Evolutionary conservation across 371 early-diverging fungal species (phyloP).

Genomic region (Parasitella parasitica): DNA sequence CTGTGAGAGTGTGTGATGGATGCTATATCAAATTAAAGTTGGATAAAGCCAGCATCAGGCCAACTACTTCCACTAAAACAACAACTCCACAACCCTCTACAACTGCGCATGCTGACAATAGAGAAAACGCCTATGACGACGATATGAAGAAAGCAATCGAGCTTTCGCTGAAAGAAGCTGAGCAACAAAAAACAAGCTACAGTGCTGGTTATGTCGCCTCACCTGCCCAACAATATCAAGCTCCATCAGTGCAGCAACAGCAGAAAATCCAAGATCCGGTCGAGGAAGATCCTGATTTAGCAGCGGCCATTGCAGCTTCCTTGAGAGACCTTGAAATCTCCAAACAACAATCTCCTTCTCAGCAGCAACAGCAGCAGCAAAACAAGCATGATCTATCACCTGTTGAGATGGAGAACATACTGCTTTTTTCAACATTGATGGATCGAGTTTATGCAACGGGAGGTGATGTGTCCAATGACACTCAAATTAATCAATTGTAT

Average conservation of each 20-base stretch:
- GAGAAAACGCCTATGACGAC: constrained; percentile 68
- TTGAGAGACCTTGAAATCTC: constrained; percentile 61
- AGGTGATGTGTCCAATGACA: constrained; percentile 61
- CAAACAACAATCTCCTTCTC: constrained; percentile 10
- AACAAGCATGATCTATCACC: constrained; percentile 50
- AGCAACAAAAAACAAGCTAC: constrained; percentile 41
- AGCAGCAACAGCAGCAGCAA: background rate
- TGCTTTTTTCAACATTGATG: constrained; percentile 70
- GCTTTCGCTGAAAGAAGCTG: constrained; percentile 80
- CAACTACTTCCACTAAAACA: background rate
- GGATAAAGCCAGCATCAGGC: constrained; percentile 27
- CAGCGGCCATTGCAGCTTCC: constrained; percentile 94
- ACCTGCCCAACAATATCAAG: background rate
- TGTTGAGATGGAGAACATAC: constrained; percentile 74
- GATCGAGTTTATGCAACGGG: constrained; percentile 60
- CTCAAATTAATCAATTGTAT: constrained; percentile 68
- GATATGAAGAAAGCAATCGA: constrained; percentile 91
- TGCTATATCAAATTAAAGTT: constrained; percentile 76
- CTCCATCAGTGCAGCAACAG: background rate
- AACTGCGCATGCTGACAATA: background rate
- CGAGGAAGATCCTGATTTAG: constrained; percentile 86
- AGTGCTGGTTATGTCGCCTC: constrained; percentile 36
- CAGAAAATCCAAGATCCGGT: constrained; percentile 39
- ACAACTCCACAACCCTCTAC: constrained; percentile 8
- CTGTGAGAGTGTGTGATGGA: constrained; percentile 93